Base-by-base conservation (phyloP, 208 protist genomes). In the Porcisia hertigi region DNA sequence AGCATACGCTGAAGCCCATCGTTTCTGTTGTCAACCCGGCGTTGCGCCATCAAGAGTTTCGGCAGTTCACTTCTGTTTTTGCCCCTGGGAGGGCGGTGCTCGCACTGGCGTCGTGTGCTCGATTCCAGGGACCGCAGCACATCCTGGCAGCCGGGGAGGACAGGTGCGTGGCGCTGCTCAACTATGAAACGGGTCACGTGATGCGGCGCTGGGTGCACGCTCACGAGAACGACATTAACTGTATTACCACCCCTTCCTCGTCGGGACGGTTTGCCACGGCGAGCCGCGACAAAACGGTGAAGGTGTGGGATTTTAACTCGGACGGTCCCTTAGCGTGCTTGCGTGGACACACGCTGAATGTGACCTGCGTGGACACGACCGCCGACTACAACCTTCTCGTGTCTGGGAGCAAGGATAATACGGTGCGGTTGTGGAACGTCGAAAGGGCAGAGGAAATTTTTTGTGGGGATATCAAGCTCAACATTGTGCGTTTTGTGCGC, bases 351-450 rank as follows among this genome's bases (percentile, higher is more conserved):
- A 86, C 82, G 39, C 69, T 92, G 60, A 92, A 86, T 69, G 88
- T 94, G 23, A 85, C 88, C 41, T 76, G 80, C 69, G 81, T 86
- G 3, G 86, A 88, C 75, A 75, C 87, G 70, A 76, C 67, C 75
- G 23, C 66, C 1, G 73, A 84, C 65, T 66, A 62, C 34, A 74
- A 25, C 9, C 76, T 88, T 25, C 76, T 86, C 34, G 85, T 93
- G 69, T 94, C 87, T 1, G 90, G 88, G n/a, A 90, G 88, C 85
- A 87, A 83, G 52, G 90, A 94, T 77, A 96, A 92, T 82, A 94
- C 88, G 18, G 87, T 94, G 58, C 87, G 90, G 1, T 73, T 94
- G 39, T 94, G 92, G 89, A 85, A 94, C 75, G 74, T 94, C 7
- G 72, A 79, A n/a, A 62, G 54, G n/a, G 41, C 73, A 18, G 75